These are phyloP conservation scores for Populus tomentosa DNA, from an alignment of 441 rosid genomes.

Conservation along the genomic window DNA sequence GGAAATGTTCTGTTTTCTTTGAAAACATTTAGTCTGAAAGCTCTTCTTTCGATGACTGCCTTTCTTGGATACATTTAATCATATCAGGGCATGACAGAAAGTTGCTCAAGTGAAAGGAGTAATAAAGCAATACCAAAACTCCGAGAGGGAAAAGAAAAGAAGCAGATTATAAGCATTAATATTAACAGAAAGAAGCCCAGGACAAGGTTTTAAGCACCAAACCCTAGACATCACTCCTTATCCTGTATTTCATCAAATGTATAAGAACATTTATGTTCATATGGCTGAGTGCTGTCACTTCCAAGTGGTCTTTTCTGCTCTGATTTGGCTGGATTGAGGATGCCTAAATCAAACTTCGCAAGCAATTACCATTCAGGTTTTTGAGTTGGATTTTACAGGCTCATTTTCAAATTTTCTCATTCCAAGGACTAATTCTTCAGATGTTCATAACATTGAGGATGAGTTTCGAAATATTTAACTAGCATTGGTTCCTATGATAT, in stretches of 20 bases:
- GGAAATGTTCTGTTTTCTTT: neutral
- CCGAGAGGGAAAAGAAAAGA: neutral
- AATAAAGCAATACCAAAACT: neutral
- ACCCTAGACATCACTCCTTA: slow-evolving; percentile 10
- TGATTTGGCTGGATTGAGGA: slow-evolving; percentile 2
- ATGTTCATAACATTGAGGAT: neutral
- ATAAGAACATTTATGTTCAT: neutral
- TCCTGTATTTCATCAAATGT: slow-evolving; percentile 12
- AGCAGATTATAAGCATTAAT: neutral
- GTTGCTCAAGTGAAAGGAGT: neutral
- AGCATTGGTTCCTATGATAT: neutral
- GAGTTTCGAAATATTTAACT: neutral
- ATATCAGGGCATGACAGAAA: neutral
- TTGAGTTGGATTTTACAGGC: neutral
- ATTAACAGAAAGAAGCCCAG: neutral
- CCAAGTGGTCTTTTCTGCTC: neutral
- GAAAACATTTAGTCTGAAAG: neutral
- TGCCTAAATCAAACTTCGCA: slow-evolving; percentile 6
- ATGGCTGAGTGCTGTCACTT: neutral
- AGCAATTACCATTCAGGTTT: slow-evolving; percentile 8
- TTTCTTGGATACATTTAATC: neutral
- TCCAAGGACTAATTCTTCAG: neutral
- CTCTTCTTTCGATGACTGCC: neutral
- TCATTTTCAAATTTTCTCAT: neutral
- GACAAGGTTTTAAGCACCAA: neutral